Base-by-base conservation (phyloP, 2,329 filamentous ascomycete genomes). In the Calonectria henricotiae region DNA sequence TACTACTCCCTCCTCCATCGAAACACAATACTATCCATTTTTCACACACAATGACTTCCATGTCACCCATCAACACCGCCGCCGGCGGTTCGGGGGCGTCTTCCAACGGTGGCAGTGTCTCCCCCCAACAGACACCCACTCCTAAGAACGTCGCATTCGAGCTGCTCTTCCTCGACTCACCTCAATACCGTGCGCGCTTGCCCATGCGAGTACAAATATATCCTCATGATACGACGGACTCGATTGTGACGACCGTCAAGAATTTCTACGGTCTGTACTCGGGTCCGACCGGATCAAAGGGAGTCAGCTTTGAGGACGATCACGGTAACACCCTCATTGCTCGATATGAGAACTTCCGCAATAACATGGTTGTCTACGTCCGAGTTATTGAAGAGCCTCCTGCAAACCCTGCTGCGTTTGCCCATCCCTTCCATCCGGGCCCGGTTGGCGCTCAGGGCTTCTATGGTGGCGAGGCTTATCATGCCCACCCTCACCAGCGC, bases 251-350 rank as follows among this genome's bases (percentile, higher is more conserved):
- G 15, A 98, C 96, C 1, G 96, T 98, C 80, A 98, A 98, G 89
- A 98, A 98, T 86, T 98, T 98, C 85, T 98, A 98, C 81, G 96
- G 96, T 71, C 89, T 99, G 75, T 98, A 98, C 82, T 94, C 96
- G 74, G 91, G 90, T 72, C 86, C 88, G 41, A 84, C 84, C 72
- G 89, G 90, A 76, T 90, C 90, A 76, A 92, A 92, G 80, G 95
- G 96, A 75, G 93, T 99, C 79, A 97, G 94, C 84, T 98, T 99
- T 79, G 96, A 98, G 84, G 96, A 98, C 82, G 90, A 94, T 74
- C 87, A 93, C 78, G 94, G 94, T 78, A 96, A 93, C 79, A 97
- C 93, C 71, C 90, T 99, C 79, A 98, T 99, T 83, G 95, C 96
- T 73, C 91, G 94, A 71, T 98, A 98, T 82, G 96, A 98, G 84